Percentiles rank a stretch among this genome's conserved stretches.
Evolutionary conservation across 169 alveolate species (phyloP).

Genomic region (Cryptosporidium viatorum): DNA sequence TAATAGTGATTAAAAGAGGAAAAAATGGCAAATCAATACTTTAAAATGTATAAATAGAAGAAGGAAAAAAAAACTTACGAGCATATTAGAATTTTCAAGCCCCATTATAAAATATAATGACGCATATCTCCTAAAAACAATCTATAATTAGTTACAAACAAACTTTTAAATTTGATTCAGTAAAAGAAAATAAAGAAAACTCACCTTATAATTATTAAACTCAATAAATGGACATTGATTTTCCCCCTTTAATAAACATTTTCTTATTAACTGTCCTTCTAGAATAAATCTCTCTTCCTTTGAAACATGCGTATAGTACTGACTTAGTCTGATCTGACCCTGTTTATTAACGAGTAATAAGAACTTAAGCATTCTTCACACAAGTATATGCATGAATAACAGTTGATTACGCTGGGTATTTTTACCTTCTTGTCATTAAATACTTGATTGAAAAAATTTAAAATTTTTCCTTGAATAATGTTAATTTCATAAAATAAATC

Average conservation of each 20-base stretch:
- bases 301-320: constrained; percentile 88
- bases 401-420: not conserved
- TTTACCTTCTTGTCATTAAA: not conserved
- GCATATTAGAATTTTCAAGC: constrained; percentile 84
- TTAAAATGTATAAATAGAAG: constrained; percentile 3
- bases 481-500: too few species aligned
- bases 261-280: constrained; percentile 98
- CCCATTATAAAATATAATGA: constrained; percentile 96
- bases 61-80: constrained; percentile 32
- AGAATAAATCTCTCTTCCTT: constrained; percentile 93
- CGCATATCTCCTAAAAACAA: constrained; percentile 93
- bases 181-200: constrained; percentile 20
- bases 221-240: constrained; percentile 96
- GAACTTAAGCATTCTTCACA: constrained; percentile 93
- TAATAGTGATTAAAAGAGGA: constrained; percentile 33
- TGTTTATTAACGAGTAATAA: constrained; percentile 97
- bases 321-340: constrained; percentile 97
- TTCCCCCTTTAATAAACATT: constrained; percentile 95
- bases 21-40: not conserved
- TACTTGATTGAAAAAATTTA: too few species aligned
- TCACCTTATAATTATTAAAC: constrained; percentile 94
- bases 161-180: not conserved
- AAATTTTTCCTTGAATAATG: too few species aligned
- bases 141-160: not conserved
- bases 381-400: not conserved